Evolutionary conservation across 345 rosid genomes (phyloP).

Genomic region (Eutrema heterophyllum): DNA sequence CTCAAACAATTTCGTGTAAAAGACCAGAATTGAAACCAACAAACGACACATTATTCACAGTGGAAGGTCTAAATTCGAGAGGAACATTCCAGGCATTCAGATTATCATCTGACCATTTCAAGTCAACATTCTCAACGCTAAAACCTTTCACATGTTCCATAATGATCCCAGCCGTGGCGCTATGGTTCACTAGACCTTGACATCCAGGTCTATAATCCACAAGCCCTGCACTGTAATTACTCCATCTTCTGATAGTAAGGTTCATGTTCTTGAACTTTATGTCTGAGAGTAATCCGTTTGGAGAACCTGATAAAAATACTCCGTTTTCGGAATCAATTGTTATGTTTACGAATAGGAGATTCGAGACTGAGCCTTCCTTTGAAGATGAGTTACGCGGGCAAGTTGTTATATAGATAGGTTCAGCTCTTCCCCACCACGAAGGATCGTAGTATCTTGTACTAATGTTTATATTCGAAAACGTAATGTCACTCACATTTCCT

Average conservation of each 20-base stretch:
- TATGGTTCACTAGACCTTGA: slow-evolving; percentile 68
- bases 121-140: slow-evolving; percentile 61
- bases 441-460: slow-evolving; percentile 83
- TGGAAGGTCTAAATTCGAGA: slow-evolving; percentile 73
- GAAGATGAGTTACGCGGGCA: slow-evolving; percentile 52
- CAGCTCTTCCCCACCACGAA: slow-evolving; percentile 97
- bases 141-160: slow-evolving; percentile 86
- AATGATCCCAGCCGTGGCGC: slow-evolving; percentile 64
- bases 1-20: slow-evolving; percentile 23
- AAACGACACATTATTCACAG: slow-evolving; percentile 65
- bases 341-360: slow-evolving; percentile 62
- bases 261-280: slow-evolving; percentile 66
- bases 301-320: slow-evolving; percentile 71
- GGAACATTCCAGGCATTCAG: slow-evolving; percentile 61
- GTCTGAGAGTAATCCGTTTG: slow-evolving; percentile 52
- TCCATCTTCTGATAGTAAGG: slow-evolving; percentile 64
- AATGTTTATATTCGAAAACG: slow-evolving; percentile 82
- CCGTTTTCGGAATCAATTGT: slow-evolving; percentile 74
- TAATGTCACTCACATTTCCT: slow-evolving; percentile 77
- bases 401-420: slow-evolving; percentile 84
- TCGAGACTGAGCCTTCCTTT: slow-evolving; percentile 58
- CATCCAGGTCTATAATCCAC: slow-evolving; percentile 92
- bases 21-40: slow-evolving; percentile 59
- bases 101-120: slow-evolving; percentile 56
- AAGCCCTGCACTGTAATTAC: slow-evolving; percentile 54